These are phyloP conservation scores for Aspergillus thermomutatus DNA, from an alignment of 2,329 filamentous ascomycete genomes.

Conservation along the genomic window DNA sequence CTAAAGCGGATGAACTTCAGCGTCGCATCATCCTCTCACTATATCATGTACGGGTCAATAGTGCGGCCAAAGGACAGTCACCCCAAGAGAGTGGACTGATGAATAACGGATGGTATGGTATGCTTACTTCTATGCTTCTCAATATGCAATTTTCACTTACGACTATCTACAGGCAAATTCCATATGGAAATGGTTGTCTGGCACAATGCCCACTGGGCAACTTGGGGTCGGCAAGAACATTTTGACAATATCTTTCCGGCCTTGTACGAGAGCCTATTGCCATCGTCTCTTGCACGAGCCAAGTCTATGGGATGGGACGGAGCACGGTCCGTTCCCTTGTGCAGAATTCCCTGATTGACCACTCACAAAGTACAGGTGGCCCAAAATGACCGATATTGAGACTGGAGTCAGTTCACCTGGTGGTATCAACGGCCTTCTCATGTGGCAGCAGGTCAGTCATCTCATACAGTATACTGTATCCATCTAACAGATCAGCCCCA, in stretches of 20 bases:
- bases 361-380: constrained; percentile 6
- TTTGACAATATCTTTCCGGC: constrained; percentile 12
- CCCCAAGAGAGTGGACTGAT: constrained; percentile 16
- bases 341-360: background rate
- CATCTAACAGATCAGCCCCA: constrained; percentile 6
- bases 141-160: background rate
- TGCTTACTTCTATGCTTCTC: background rate
- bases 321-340: constrained; percentile 3
- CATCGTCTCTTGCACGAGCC: constrained; percentile 6
- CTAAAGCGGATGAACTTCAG: constrained; percentile 12
- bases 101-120: constrained; percentile 18
- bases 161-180: constrained; percentile 6
- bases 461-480: no score
- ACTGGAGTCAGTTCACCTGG: constrained; percentile 13
- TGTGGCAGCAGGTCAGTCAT: constrained; percentile 13
- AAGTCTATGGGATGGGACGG: constrained; percentile 14
- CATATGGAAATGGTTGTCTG: constrained; percentile 18
- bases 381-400: constrained; percentile 14
- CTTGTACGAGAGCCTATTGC: constrained; percentile 8
- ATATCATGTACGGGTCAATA: constrained; percentile 13
- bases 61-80: constrained; percentile 11
- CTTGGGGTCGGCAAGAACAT: constrained; percentile 12
- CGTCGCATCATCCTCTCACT: constrained; percentile 14
- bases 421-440: constrained; percentile 11
- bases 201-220: constrained; percentile 16